Evolutionary conservation across 805 yeast genomes (phyloP).

Genomic region (Candida succiphila): DNA sequence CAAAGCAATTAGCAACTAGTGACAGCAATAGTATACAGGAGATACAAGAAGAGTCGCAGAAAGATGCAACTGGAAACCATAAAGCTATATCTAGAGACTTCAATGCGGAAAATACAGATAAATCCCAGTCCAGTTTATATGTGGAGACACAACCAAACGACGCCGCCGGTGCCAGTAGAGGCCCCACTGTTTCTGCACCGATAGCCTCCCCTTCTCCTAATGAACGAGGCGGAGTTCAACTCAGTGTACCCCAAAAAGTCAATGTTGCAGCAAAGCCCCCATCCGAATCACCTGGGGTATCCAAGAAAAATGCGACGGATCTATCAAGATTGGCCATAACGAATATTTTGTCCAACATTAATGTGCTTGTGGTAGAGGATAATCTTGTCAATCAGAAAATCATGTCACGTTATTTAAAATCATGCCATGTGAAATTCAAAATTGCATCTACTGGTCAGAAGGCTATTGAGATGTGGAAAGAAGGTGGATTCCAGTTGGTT

Average conservation of each 20-base stretch:
- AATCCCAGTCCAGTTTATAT: too few relatives aligned
- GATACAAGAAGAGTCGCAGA: background rate
- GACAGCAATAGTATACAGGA: background rate
- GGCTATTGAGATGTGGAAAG: conserved; percentile 89
- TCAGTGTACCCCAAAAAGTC: too few relatives aligned
- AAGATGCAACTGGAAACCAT: background rate
- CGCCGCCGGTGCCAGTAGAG: too few relatives aligned
- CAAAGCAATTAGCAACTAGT: background rate
- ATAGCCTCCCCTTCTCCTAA: too few relatives aligned
- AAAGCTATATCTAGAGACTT: background rate
- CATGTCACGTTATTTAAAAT: conserved; percentile 77
- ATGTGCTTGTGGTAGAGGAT: conserved; percentile 92
- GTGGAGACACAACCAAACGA: too few relatives aligned
- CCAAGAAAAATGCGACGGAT: too few relatives aligned
- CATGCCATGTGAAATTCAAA: conserved; percentile 74
- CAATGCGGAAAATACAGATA: too few relatives aligned
- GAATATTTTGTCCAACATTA: conserved; percentile 78
- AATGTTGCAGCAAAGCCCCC: too few relatives aligned
- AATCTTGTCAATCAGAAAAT: conserved; percentile 90
- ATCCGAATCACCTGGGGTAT: too few relatives aligned
- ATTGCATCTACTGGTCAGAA: conserved; percentile 92
- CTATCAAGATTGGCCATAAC: conserved; percentile 29
- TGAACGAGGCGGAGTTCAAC: too few relatives aligned
- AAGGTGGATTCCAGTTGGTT: conserved; percentile 90
- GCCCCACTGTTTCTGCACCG: too few relatives aligned